These are phyloP conservation scores for Monosporascus sp. DNA, from an alignment of 2,329 filamentous ascomycete species.

Conservation along the genomic window DNA sequence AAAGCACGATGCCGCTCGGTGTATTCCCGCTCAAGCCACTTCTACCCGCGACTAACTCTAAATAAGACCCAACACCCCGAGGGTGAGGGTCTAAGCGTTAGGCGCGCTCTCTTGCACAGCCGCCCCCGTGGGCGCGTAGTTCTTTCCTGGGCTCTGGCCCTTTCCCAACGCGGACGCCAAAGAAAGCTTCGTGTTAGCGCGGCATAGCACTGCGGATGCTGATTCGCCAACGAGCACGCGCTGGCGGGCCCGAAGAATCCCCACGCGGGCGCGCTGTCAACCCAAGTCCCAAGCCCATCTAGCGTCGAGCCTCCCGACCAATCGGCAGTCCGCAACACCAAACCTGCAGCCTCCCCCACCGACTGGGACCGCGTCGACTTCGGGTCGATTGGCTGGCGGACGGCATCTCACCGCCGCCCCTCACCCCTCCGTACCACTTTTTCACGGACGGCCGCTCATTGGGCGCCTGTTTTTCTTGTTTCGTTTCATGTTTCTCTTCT, in stretches of 20 bases:
- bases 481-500: not conserved
- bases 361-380: conserved; percentile 6
- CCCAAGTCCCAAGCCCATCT: not conserved
- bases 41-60: not conserved
- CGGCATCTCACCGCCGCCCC: not conserved
- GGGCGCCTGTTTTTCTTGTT: not conserved
- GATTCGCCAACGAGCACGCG: not conserved
- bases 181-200: not conserved
- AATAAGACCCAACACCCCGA: not conserved
- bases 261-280: not conserved
- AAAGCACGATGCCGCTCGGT: too few relatives aligned
- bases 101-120: conserved; percentile 10
- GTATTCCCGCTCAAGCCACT: not conserved
- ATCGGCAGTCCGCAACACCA: conserved; percentile 1
- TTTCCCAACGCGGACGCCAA: not conserved
- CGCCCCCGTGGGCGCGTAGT: conserved; percentile 11
- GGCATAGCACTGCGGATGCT: not conserved
- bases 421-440: not conserved
- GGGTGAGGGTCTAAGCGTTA: not conserved
- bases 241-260: not conserved
- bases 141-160: not conserved
- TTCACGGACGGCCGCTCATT: not conserved
- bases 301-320: not conserved
- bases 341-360: not conserved
- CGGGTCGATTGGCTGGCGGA: conserved; percentile 9